These are phyloP conservation scores for Arthroderma uncinatum DNA, from an alignment of 2,329 filamentous ascomycete species.

Conservation along the genomic window DNA sequence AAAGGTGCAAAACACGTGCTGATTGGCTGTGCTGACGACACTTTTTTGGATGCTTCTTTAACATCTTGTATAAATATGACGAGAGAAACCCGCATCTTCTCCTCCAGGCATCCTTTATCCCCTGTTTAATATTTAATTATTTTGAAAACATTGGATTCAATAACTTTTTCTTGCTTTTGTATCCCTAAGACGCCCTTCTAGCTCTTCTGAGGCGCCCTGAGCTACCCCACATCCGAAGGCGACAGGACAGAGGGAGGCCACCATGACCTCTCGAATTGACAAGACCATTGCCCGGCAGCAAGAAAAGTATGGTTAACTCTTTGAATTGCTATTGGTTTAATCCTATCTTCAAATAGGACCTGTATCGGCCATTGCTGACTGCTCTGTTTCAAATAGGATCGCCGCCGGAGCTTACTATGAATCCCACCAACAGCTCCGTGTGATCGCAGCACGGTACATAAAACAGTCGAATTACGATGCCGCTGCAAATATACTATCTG, in stretches of 20 bases:
- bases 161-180: neutral
- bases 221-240: neutral
- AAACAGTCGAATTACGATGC: constrained; percentile 75
- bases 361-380: neutral
- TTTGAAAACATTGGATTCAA: neutral
- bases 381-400: constrained; percentile 46
- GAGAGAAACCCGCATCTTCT: neutral
- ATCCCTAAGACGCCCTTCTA: no score
- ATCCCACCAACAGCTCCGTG: constrained; percentile 94
- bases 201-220: neutral
- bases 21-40: constrained; percentile 1
- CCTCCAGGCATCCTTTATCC: neutral
- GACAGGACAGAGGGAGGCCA: neutral
- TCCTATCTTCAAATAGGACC: neutral
- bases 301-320: constrained; percentile 47
- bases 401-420: constrained; percentile 90
- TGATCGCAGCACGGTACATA: constrained; percentile 86
- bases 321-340: neutral
- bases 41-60: neutral
- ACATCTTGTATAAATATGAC: neutral
- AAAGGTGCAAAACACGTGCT: neutral
- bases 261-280: constrained; percentile 44
- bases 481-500: constrained; percentile 76
- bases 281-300: constrained; percentile 67
- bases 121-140: neutral